Percentiles rank a stretch among this genome's conserved stretches.
Conservation (phyloP, 1,139 yeast genomes). For the Meyerozyma carpophila region DNA sequence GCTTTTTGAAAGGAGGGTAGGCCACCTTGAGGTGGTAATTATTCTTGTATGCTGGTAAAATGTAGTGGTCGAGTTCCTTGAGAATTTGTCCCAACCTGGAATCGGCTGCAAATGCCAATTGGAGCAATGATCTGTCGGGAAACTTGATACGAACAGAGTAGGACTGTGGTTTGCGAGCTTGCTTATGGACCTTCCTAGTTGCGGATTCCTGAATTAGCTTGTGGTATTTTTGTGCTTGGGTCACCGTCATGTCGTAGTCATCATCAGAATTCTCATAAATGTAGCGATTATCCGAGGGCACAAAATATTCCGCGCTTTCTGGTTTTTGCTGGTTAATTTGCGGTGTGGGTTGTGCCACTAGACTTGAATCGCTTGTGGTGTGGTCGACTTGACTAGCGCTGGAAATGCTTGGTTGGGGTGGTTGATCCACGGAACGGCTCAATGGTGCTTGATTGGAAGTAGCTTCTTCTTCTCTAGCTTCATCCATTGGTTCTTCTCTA, state of each 20-base stretch:
- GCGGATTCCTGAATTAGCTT: slow-evolving; percentile 37
- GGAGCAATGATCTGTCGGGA: slow-evolving; percentile 49
- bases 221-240: slow-evolving; percentile 52
- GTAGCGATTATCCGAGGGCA: neutral
- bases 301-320: neutral
- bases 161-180: slow-evolving; percentile 19
- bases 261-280: slow-evolving; percentile 39
- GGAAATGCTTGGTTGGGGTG: too few species aligned
- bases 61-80: slow-evolving; percentile 29
- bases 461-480: too few species aligned
- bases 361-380: neutral
- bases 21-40: slow-evolving; percentile 31
- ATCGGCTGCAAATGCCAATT: slow-evolving; percentile 34
- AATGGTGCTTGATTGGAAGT: too few species aligned
- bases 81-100: slow-evolving; percentile 40
- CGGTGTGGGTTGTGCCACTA: neutral
- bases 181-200: slow-evolving; percentile 18
- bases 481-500: neutral
- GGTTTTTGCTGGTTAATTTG: neutral
- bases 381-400: too few species aligned
- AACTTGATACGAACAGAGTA: slow-evolving; percentile 45
- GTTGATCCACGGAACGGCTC: too few species aligned
- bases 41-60: slow-evolving; percentile 31
- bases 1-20: slow-evolving; percentile 39
- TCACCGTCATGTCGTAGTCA: slow-evolving; percentile 46